Conservation (phyloP, 129 eudicot genomes). For the Pittosporum tobira region DNA sequence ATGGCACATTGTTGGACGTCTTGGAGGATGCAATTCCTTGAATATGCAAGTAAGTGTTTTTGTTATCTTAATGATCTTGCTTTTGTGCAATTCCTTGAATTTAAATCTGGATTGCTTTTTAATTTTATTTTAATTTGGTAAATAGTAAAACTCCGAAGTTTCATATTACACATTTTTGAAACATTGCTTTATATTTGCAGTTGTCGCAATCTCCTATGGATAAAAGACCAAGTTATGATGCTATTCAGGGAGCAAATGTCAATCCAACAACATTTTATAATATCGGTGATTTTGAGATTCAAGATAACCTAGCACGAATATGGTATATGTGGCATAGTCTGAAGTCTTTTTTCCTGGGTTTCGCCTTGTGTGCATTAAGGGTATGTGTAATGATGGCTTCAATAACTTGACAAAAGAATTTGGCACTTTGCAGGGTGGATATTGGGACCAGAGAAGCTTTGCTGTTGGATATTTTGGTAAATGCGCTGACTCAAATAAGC, state of each 20-base stretch:
- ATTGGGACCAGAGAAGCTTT: conserved; percentile 84
- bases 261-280: conserved; percentile 83
- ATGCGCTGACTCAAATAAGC: conserved; percentile 86
- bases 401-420: neutral
- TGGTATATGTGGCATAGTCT: conserved; percentile 46
- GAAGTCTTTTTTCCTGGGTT: neutral
- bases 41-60: conserved; percentile 71
- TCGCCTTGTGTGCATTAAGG: neutral
- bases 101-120: too few relatives aligned
- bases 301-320: conserved; percentile 90
- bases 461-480: conserved; percentile 66
- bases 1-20: conserved; percentile 96
- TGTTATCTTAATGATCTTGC: too few relatives aligned
- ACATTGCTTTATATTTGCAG: conserved; percentile 27
- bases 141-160: too few relatives aligned
- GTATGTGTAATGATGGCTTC: neutral
- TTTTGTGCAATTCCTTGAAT: too few relatives aligned
- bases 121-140: too few relatives aligned
- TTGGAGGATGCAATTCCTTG: conserved; percentile 95
- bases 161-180: too few relatives aligned
- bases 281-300: conserved; percentile 89
- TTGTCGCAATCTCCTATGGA: conserved; percentile 81
- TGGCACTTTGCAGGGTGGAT: conserved; percentile 66
- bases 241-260: conserved; percentile 78
- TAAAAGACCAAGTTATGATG: conserved; percentile 80